Evolutionary conservation across 1,284 basidiomycete genomes (phyloP), one percentile per base, ranked within the genome.

Genomic region (Trichosporon coremiiforme): DNA sequence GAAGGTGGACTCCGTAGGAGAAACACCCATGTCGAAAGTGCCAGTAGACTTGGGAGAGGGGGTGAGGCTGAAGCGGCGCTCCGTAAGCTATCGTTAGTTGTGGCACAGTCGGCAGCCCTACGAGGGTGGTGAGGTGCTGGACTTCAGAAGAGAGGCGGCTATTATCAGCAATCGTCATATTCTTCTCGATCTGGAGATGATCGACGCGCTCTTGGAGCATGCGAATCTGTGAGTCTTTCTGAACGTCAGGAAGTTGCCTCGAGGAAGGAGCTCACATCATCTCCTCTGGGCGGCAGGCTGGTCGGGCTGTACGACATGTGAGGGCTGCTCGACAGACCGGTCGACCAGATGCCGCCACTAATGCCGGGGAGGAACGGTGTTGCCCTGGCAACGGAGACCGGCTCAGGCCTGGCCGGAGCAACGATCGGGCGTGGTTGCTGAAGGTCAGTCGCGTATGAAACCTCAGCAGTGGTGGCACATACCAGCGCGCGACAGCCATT

Each of bases 121-220:
- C 69, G 17, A 67, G 50, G 36, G 65, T 64, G 3, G 60, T 74
- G 15, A 72, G 68, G 10, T 68, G 72, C 25, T 68, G 69, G 7
- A 74, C 73, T 45, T 73, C 70, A 10, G 50, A 64, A 29, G 29
- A 50, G 9, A 73, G 70, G 4, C 70, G 53, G 15, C 38, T 55
- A 53, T 73, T 73, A 33, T 73, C 72, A 3, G 15, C 64, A 10
- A 66, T 31, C 1, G 79, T 71, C 10, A 71, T 66, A 10, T 71
- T 66, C 66, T 79, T 81, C 68, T 81, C 80, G 2, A 74, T 17
- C 3, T 70, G 74, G 13, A 81, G 73, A 25, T 73, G 67, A 6
- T 70, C 65, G 41, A 81, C 74, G 65, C 71, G 35, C 13, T 70
- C 70, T 15, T 71, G 64, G 4, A 73, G 72, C 3, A 25, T 6